phyloP scores from a whole-genome alignment of 202 grass and related monocot species.

The Bolboschoenoplectus hybrid region DNA sequence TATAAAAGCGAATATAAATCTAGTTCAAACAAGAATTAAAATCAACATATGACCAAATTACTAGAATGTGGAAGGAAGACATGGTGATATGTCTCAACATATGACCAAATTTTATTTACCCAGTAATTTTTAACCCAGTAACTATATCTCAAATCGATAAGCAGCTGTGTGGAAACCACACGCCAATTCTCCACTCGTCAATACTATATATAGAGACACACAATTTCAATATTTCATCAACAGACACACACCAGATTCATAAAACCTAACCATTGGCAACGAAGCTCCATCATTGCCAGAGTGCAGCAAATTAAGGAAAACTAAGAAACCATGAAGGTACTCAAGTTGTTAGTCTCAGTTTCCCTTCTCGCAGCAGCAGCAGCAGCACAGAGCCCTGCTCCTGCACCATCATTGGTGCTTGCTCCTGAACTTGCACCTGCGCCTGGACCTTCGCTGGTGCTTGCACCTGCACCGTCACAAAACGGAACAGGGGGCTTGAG shows the following conservation, averaged over 20 bases:
- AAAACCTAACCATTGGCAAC: not conserved
- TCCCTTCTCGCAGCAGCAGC: conserved; percentile 6
- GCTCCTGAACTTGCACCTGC: no score
- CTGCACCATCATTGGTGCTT: no score
- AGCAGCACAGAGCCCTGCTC: not conserved
- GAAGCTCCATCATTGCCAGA: not conserved
- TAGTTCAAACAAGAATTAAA: not conserved
- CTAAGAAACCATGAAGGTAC: not conserved
- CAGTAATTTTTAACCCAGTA: not conserved
- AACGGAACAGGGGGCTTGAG: conserved; percentile 8
- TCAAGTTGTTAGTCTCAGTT: not conserved
- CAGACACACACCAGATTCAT: not conserved
- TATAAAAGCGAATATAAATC: not conserved
- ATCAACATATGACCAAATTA: not conserved
- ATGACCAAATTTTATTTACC: not conserved
- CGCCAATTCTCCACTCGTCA: not conserved
- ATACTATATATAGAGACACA: not conserved
- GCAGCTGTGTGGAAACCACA: not conserved
- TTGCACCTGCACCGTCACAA: no score
- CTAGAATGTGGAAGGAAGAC: not conserved
- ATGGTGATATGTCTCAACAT: not conserved
- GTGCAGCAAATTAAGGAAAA: not conserved
- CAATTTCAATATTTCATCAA: not conserved
- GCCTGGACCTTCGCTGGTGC: no score
- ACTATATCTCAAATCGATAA: not conserved